Evolutionary conservation across 495 filamentous ascomycete genomes (phyloP).

Genomic region (Cryomyces minteri): DNA sequence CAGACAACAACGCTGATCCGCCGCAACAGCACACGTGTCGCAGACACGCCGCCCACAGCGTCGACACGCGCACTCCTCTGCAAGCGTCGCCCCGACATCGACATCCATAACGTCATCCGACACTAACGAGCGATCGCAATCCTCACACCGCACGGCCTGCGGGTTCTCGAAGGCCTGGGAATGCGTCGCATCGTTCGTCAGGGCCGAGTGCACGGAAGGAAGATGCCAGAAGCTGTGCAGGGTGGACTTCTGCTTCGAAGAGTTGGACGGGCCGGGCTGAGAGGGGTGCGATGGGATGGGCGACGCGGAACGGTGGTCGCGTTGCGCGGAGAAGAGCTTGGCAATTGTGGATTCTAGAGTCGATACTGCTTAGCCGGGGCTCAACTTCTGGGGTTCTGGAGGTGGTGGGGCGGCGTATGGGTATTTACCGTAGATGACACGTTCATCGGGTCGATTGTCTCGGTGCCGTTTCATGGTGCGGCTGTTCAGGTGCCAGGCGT

Average conservation of each 20-base stretch:
- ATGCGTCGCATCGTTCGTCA: background rate
- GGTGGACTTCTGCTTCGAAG: slow-evolving; percentile 13
- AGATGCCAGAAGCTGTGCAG: slow-evolving; percentile 22
- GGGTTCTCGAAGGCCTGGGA: background rate
- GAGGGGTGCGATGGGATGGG: slow-evolving; percentile 6
- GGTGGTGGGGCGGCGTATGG: background rate
- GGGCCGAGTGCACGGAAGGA: background rate
- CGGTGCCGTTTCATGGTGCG: slow-evolving; percentile 19
- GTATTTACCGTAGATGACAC: slow-evolving; percentile 15
- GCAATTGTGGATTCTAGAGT: slow-evolving; percentile 16
- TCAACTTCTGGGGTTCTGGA: background rate
- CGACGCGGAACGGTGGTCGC: slow-evolving; percentile 6
- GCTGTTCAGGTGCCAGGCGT: slow-evolving; percentile 2
- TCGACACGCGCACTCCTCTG: background rate
- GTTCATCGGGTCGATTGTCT: slow-evolving; percentile 19
- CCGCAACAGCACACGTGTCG: slow-evolving; percentile 5
- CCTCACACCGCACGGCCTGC: slow-evolving; percentile 11
- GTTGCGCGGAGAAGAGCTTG: slow-evolving; percentile 19
- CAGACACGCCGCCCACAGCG: slow-evolving; percentile 7
- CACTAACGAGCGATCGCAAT: slow-evolving; percentile 15
- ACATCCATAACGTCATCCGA: slow-evolving; percentile 12
- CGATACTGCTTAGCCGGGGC: background rate
- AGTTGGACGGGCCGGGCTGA: background rate
- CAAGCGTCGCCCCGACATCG: background rate
- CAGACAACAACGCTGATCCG: slow-evolving; percentile 6